These are phyloP conservation scores for Termitomyces sp. DNA, from an alignment of 768 basidiomycete genomes.

Conservation along the genomic window DNA sequence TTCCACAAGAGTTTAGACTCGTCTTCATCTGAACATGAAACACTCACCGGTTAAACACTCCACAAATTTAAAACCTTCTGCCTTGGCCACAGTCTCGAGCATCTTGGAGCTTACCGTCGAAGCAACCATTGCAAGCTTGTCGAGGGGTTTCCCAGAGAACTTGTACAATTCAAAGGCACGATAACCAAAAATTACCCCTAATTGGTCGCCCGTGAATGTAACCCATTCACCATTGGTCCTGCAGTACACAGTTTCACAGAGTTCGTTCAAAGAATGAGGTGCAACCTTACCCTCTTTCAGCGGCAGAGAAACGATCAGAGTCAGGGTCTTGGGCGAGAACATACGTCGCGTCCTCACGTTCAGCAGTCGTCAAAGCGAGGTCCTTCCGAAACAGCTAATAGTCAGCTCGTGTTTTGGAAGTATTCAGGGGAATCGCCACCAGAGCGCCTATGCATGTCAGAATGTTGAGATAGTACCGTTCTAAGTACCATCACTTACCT, in stretches of 20 bases:
- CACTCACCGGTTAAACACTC: slow-evolving; percentile 78
- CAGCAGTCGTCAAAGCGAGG: slow-evolving; percentile 64
- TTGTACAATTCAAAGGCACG: slow-evolving; percentile 40
- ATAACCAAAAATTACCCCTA: slow-evolving; percentile 54
- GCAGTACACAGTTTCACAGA: slow-evolving; percentile 19
- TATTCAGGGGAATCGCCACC: slow-evolving; percentile 25
- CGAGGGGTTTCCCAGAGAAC: slow-evolving; percentile 37
- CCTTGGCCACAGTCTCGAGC: slow-evolving; percentile 70
- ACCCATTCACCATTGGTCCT: slow-evolving; percentile 55
- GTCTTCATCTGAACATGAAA: not conserved
- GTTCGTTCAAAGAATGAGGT: not conserved
- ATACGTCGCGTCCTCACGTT: slow-evolving; percentile 47
- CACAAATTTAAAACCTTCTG: slow-evolving; percentile 78
- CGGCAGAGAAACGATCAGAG: slow-evolving; percentile 78
- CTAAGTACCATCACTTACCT: slow-evolving; percentile 35
- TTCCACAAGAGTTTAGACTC: not conserved
- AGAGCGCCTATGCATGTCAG: slow-evolving; percentile 37
- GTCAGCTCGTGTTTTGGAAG: not conserved
- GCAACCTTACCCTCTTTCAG: slow-evolving; percentile 53
- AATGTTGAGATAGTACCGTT: not conserved
- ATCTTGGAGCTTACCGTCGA: slow-evolving; percentile 92
- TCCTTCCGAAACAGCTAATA: slow-evolving; percentile 41
- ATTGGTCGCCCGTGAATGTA: slow-evolving; percentile 81
- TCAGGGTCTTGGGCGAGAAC: slow-evolving; percentile 91
- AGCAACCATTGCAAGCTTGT: slow-evolving; percentile 79